phyloP scores from a whole-genome alignment of 257 asterid genomes.

The Ehretia macrophylla region DNA sequence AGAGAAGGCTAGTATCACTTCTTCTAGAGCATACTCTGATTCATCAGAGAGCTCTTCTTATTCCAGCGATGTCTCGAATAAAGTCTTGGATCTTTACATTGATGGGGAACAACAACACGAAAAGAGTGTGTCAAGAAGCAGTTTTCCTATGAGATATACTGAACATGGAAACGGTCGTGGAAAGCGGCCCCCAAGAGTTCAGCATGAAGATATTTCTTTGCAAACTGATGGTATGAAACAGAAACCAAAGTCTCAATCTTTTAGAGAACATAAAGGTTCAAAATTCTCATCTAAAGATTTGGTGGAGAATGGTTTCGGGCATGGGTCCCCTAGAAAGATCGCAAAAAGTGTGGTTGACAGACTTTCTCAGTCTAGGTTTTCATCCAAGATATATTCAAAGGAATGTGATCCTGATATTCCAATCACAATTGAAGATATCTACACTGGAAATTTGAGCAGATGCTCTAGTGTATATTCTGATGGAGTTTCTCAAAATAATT shows the following conservation, averaged over 20 bases:
- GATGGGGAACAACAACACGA: conserved; percentile 84
- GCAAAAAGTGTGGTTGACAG: conserved; percentile 93
- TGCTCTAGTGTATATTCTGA: conserved; percentile 48
- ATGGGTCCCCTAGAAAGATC: conserved; percentile 73
- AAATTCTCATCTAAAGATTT: conserved; percentile 46
- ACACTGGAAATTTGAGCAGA: conserved; percentile 43
- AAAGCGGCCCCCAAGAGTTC: conserved; percentile 57
- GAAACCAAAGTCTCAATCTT: conserved; percentile 78
- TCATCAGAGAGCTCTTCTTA: conserved; percentile 67
- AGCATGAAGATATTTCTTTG: conserved; percentile 37
- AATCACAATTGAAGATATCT: conserved; percentile 84
- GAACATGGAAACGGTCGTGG: conserved; percentile 38
- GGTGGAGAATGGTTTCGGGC: conserved; percentile 46
- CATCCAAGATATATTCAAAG: conserved; percentile 45
- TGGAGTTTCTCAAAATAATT: conserved; percentile 33
- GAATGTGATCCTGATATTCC: conserved; percentile 60
- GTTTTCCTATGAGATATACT: conserved; percentile 28
- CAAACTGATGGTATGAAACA: conserved; percentile 54
- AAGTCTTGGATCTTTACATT: conserved; percentile 79
- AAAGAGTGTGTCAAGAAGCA: conserved; percentile 30
- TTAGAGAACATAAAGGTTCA: conserved; percentile 53
- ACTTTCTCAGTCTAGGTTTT: conserved; percentile 68
- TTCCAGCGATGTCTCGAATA: conserved; percentile 76
- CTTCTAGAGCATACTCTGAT: conserved; percentile 46
- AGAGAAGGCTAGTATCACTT: conserved; percentile 37